Percentiles rank a stretch among this genome's conserved stretches.
phyloP scores from a whole-genome alignment of 495 filamentous ascomycete genomes.

The Penicillium macrosclerotiorum region DNA sequence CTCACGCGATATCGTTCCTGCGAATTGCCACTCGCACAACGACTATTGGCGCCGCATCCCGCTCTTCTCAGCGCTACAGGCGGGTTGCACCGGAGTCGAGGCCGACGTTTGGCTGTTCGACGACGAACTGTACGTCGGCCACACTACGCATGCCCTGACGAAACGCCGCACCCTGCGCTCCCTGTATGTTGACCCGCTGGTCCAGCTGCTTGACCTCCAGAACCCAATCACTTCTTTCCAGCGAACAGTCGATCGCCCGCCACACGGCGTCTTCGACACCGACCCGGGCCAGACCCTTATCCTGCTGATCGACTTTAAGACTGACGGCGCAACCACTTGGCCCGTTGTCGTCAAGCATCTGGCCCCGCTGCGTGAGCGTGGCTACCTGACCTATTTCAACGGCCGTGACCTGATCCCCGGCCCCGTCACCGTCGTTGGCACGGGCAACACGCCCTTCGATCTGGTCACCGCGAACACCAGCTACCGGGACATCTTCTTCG shows the following conservation, averaged over 20 bases:
- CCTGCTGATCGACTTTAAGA: constrained; percentile 75
- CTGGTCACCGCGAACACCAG: constrained; percentile 45
- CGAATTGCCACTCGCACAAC: constrained; percentile 76
- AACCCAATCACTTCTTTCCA: constrained; percentile 42
- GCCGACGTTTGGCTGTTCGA: constrained; percentile 85
- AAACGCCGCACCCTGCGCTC: constrained; percentile 49
- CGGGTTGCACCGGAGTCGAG: constrained; percentile 70
- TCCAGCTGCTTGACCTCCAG: constrained; percentile 50
- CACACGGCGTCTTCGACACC: constrained; percentile 45
- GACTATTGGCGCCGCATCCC: constrained; percentile 84
- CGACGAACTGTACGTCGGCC: constrained; percentile 62
- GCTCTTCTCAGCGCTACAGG: constrained; percentile 61
- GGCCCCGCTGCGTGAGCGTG: constrained; percentile 61
- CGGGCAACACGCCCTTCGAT: constrained; percentile 75
- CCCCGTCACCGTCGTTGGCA: constrained; percentile 75
- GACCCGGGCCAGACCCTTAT: constrained; percentile 58
- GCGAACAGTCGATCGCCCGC: constrained; percentile 14
- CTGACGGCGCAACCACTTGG: constrained; percentile 44
- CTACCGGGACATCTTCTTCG: constrained; percentile 61
- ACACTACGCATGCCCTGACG: constrained; percentile 45
- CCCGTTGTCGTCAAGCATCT: constrained; percentile 59
- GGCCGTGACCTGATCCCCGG: constrained; percentile 46
- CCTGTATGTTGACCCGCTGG: constrained; percentile 57
- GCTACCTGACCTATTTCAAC: constrained; percentile 59
- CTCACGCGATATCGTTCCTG: constrained; percentile 65